These are phyloP conservation scores for Austroboletus niveus DNA, from an alignment of 1,284 basidiomycete species.

Conservation along the genomic window DNA sequence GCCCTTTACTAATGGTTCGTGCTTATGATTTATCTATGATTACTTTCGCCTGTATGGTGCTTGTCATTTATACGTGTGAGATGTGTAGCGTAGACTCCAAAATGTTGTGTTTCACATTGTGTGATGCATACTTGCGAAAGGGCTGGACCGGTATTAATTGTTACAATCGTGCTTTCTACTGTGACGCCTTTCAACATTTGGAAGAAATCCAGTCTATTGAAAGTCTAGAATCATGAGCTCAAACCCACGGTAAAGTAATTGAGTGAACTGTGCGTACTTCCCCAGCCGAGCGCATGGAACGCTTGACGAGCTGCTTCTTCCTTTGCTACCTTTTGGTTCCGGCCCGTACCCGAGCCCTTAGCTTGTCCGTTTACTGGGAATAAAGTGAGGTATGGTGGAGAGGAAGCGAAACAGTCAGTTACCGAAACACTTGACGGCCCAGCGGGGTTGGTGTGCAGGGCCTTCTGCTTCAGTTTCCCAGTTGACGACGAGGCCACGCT, in stretches of 20 bases:
- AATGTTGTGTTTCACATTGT: too few relatives aligned
- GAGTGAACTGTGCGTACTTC: conserved; percentile 21
- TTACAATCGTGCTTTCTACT: conserved; percentile 13
- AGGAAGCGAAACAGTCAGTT: conserved; percentile 19
- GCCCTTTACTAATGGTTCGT: too few relatives aligned
- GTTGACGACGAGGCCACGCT: conserved; percentile 38
- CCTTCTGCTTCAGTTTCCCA: conserved; percentile 47
- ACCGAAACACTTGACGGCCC: conserved; percentile 52
- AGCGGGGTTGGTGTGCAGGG: conserved; percentile 50
- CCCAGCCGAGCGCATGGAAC: conserved; percentile 48
- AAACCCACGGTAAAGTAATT: background rate
- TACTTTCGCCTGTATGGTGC: too few relatives aligned
- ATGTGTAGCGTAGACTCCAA: too few relatives aligned
- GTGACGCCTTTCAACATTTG: background rate
- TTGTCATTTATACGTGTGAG: too few relatives aligned
- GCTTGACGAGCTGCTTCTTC: conserved; percentile 56
- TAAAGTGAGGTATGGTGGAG: conserved; percentile 1
- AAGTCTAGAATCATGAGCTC: conserved; percentile 15
- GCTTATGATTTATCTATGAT: too few relatives aligned
- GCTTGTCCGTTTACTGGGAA: conserved; percentile 44
- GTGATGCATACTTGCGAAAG: background rate
- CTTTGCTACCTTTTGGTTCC: conserved; percentile 53
- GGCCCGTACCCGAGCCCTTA: conserved; percentile 44
- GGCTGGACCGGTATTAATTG: background rate
- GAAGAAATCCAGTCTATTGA: conserved; percentile 5